phyloP scores from a whole-genome alignment of 2,329 filamentous ascomycete species.

The Amauroascus niger region DNA sequence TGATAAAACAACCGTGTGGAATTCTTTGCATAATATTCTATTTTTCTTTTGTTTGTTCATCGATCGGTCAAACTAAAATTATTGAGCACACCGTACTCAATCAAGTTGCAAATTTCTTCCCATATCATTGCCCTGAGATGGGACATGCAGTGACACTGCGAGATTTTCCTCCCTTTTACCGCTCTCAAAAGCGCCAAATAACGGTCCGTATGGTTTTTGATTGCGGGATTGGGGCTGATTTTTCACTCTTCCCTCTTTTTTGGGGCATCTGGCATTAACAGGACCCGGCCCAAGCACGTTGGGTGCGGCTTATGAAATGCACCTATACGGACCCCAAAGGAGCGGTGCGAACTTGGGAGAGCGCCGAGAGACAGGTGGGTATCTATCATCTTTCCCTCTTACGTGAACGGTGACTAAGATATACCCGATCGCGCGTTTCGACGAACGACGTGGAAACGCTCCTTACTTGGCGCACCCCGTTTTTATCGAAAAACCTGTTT shows the following conservation, averaged over 20 bases:
- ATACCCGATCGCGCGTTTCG: too few relatives aligned
- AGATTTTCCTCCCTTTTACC: neutral
- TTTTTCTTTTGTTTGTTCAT: neutral
- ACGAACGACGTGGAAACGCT: too few relatives aligned
- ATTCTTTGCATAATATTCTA: too few relatives aligned
- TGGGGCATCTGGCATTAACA: constrained; percentile 14
- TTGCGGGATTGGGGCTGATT: neutral
- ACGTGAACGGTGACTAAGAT: too few relatives aligned
- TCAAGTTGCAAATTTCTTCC: too few relatives aligned
- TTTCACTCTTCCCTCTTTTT: neutral
- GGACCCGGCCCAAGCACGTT: constrained; percentile 34
- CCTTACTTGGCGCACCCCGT: too few relatives aligned
- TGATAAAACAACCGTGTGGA: neutral
- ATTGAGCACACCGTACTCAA: too few relatives aligned
- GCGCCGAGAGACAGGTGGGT: constrained; percentile 36
- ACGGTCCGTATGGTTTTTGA: neutral
- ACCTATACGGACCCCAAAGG: constrained; percentile 38
- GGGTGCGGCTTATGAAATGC: constrained; percentile 36
- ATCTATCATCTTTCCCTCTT: constrained; percentile 1
- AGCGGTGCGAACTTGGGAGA: constrained; percentile 37
- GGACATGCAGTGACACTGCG: too few relatives aligned
- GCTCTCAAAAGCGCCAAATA: neutral
- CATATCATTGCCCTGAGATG: too few relatives aligned
- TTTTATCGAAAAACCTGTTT: too few relatives aligned
- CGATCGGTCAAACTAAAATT: neutral